Percentiles rank a stretch among this genome's conserved stretches.
Evolutionary conservation across 2,329 filamentous ascomycete species (phyloP).

Genomic region (Beauveria pseudobassiana): DNA sequence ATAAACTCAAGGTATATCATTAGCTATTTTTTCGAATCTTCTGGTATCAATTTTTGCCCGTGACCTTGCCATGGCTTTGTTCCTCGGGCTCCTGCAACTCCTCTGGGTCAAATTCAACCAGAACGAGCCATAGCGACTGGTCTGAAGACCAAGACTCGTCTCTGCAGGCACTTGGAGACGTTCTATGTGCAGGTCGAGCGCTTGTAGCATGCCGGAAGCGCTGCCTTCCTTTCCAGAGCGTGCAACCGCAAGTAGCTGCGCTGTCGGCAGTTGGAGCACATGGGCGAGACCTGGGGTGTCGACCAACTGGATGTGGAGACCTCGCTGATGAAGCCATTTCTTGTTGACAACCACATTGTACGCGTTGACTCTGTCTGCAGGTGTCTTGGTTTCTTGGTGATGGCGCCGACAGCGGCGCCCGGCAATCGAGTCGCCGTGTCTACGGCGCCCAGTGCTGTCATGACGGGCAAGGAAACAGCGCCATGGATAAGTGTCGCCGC

Average conservation of each 20-base stretch:
- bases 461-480: slow-evolving; percentile 31
- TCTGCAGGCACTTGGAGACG: background rate
- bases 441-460: slow-evolving; percentile 28
- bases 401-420: slow-evolving; percentile 24
- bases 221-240: slow-evolving; percentile 10
- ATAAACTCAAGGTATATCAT: too few relatives aligned
- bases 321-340: slow-evolving; percentile 34
- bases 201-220: slow-evolving; percentile 3
- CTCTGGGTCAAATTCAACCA: background rate
- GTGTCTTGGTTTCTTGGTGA: slow-evolving; percentile 30
- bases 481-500: slow-evolving; percentile 29
- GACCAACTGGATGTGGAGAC: slow-evolving; percentile 29
- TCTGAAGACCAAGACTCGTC: slow-evolving; percentile 7
- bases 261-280: slow-evolving; percentile 12
- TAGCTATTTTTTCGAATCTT: too few relatives aligned
- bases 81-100: background rate
- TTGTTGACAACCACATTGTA: slow-evolving; percentile 35
- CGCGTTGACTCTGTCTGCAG: slow-evolving; percentile 32
- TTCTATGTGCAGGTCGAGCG: slow-evolving; percentile 4
- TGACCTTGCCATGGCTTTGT: too few relatives aligned
- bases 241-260: slow-evolving; percentile 8
- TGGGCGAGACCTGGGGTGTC: slow-evolving; percentile 21
- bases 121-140: slow-evolving; percentile 8
- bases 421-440: slow-evolving; percentile 29
- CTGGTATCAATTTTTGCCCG: too few relatives aligned